Base-by-base conservation (phyloP, 139 green algal genomes). In the Chlamydomonas asymmetrica region DNA sequence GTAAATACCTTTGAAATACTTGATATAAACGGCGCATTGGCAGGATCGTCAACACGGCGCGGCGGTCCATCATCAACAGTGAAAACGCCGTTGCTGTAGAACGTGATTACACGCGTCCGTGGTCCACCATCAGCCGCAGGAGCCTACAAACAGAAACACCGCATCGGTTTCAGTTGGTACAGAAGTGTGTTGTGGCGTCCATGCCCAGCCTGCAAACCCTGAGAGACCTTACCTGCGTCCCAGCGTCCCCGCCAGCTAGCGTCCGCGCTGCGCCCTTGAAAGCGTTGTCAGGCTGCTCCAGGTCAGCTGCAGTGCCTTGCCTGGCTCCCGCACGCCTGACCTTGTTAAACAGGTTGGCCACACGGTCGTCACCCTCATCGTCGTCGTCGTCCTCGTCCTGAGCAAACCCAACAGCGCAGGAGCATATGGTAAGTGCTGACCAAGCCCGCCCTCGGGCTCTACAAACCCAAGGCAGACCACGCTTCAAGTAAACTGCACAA, bases 71-170 rank as follows among this genome's bases (percentile, higher is more conserved):
- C 83, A 56, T 95, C 80, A 1, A 97, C 89, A 0, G 90, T 96
- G 80, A 97, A 97, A 22, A 96, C 63, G 41, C 84, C 84, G 50
- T 97, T 92, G 32, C 66, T 68, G 71, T 93, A 97, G 59, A 97
- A 97, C n/a, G 86, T 89, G 57, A 97, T 93, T 20, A 88, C 89
- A 50, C 93, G 87, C 29, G 80, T 80, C 10, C 52, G 54, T 0
- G 81, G 69, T 0, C 66, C 78, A n/a, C n/a, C n/a, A n/a, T n/a
- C n/a, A n/a, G n/a, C n/a, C n/a, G n/a, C n/a, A n/a, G n/a, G n/a
- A n/a, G n/a, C n/a, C n/a, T n/a, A n/a, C n/a, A n/a, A n/a, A n/a
- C n/a, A n/a, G n/a, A n/a, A n/a, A n/a, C n/a, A n/a, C n/a, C n/a
- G n/a, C n/a, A n/a, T n/a, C n/a, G 29, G 43, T 45, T 45, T 50